Percentiles rank a stretch among this genome's conserved stretches.
phyloP scores from a whole-genome alignment of 768 basidiomycete genomes.

The Exidia glandulosa region DNA sequence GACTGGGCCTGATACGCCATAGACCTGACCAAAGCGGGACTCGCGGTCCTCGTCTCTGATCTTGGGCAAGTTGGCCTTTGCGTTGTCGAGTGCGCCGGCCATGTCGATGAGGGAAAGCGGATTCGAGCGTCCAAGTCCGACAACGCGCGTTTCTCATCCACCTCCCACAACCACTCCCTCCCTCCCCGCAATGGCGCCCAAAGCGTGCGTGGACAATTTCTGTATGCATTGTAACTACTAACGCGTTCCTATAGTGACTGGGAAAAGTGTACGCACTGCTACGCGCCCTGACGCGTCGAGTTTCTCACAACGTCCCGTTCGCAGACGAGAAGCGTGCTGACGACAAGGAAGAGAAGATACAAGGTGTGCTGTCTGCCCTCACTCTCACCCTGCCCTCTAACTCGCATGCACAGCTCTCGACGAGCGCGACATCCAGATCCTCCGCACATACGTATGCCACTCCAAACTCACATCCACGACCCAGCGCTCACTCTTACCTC shows the following conservation, averaged over 20 bases:
- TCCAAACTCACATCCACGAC: neutral
- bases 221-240: slow-evolving; percentile 2
- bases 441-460: slow-evolving; percentile 84
- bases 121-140: neutral
- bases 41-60: slow-evolving; percentile 86
- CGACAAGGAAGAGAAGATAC: slow-evolving; percentile 89
- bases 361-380: slow-evolving; percentile 36
- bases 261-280: slow-evolving; percentile 77
- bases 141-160: slow-evolving; percentile 4
- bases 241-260: slow-evolving; percentile 57
- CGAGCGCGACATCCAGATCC: slow-evolving; percentile 96
- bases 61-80: slow-evolving; percentile 77
- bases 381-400: neutral
- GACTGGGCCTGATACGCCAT: slow-evolving; percentile 95
- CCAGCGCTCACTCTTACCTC: neutral
- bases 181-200: slow-evolving; percentile 68
- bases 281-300: neutral
- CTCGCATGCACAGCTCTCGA: slow-evolving; percentile 60
- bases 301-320: slow-evolving; percentile 4
- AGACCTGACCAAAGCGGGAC: slow-evolving; percentile 77
- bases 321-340: slow-evolving; percentile 78
- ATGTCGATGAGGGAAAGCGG: slow-evolving; percentile 30
- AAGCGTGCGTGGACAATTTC: slow-evolving; percentile 59
- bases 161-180: slow-evolving; percentile 11
- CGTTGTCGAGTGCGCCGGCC: slow-evolving; percentile 91